Conservation (phyloP, 768 basidiomycete genomes). For the Suillus weaverae region DNA sequence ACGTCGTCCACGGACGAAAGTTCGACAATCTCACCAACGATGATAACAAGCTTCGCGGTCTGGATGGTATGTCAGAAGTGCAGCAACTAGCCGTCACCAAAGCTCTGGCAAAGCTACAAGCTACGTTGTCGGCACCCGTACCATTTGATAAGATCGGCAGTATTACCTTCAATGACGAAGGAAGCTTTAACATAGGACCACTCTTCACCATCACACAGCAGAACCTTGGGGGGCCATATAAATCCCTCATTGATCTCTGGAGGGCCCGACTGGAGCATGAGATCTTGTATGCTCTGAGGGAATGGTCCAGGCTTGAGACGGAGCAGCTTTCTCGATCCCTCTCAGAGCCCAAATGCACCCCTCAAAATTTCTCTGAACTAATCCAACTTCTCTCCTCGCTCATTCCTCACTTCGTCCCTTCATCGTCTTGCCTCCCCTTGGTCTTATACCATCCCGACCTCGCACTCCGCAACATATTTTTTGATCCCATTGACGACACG, state of each 20-base stretch:
- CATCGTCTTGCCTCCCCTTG: background rate
- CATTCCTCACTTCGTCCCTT: background rate
- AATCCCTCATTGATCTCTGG: background rate
- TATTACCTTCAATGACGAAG: background rate
- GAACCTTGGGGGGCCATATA: background rate
- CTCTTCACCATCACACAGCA: background rate
- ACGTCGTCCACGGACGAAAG: background rate
- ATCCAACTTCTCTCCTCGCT: background rate
- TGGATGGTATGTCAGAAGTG: background rate
- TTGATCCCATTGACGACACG: background rate
- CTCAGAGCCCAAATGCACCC: background rate
- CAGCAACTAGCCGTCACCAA: background rate
- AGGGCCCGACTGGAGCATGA: background rate
- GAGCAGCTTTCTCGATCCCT: background rate
- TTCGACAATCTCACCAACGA: background rate
- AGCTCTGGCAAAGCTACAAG: background rate
- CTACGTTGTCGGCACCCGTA: background rate
- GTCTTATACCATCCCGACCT: constrained; percentile 1
- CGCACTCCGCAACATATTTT: constrained; percentile 1
- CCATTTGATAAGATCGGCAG: background rate
- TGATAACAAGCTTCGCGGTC: background rate
- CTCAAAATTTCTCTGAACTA: background rate
- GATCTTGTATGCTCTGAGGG: background rate
- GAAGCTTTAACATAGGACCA: background rate
- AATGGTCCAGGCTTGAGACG: background rate